Base-by-base conservation (phyloP, 2,329 filamentous ascomycete genomes). In the Davidsoniella australis region DNA sequence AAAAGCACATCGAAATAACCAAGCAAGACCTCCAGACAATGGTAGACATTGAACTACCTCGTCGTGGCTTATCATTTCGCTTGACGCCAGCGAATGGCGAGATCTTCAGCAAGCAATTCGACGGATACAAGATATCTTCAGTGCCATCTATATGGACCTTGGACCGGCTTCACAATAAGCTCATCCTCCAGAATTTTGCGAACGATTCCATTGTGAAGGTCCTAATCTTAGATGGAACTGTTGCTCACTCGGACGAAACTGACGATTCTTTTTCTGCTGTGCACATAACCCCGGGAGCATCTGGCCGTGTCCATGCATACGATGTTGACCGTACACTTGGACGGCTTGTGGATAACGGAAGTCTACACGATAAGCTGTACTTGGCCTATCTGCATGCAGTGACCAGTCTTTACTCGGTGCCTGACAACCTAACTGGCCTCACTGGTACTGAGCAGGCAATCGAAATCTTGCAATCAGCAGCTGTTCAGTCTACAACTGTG, bases 381-480 rank as follows among this genome's bases (percentile, higher is more conserved):
- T 60, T 75, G 0, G 62, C 62, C 7, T 70, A 71, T 24, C 58
- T 80, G 0, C 74, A 80, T 53, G 73, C 69, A 0, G 50, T 76
- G 0, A 79, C 75, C 0, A 72, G 73, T 0, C 16, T 49, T 16
- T 65, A 67, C 45, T 72, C 64, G 23, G 58, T 75, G 0, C 67
- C 69, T 0, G 75, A 79, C 54, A 60, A 59, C 0, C 60, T 78
- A 0, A 73, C 68, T 0, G 43, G 56, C 0, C 58, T 60, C 4
- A 79, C 72, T 0, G 76, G 76, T 0, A 75, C 72, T 0, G 75
- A 80, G 54, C 58, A 71, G 42, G 71, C 73, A 0, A 55, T 79
- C 0, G 54, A 56, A 0, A 71, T 75, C 1, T 57, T 80, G 0
- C 41, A 51, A 0, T 73, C 70, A 0, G 71, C 71, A 0, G 63